phyloP scores from a whole-genome alignment of 2,329 filamentous ascomycete species.

The Monilinia laxa region DNA sequence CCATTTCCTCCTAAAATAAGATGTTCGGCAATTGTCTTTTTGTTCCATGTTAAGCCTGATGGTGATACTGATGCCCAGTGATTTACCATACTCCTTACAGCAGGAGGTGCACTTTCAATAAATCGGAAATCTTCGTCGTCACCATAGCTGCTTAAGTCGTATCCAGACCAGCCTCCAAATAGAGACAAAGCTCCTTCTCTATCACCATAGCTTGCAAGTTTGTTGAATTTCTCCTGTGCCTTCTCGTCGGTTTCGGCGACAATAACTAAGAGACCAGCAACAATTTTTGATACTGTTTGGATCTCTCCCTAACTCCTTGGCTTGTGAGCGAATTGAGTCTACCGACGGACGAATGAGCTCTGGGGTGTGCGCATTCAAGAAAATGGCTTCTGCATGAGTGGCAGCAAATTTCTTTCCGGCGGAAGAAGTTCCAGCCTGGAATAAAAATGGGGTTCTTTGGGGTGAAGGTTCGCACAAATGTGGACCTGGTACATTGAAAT shows the following conservation, averaged over 20 bases:
- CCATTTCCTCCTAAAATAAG: constrained; percentile 34
- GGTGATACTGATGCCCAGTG: constrained; percentile 46
- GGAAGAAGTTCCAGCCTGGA: constrained; percentile 68
- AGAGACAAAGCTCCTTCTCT: constrained; percentile 67
- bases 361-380: constrained; percentile 65
- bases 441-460: constrained; percentile 35
- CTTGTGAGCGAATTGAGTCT: constrained; percentile 56
- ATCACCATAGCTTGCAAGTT: constrained; percentile 60
- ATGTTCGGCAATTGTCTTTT: constrained; percentile 38
- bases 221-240: constrained; percentile 61
- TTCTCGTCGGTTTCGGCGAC: constrained; percentile 65
- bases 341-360: constrained; percentile 60
- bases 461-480: constrained; percentile 56
- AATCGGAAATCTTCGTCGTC: constrained; percentile 64
- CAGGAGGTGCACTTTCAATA: constrained; percentile 46
- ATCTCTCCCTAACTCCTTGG: constrained; percentile 55
- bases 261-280: constrained; percentile 65
- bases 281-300: constrained; percentile 62
- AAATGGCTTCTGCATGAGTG: constrained; percentile 70
- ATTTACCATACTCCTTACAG: constrained; percentile 50
- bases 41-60: constrained; percentile 42
- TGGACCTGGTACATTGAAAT: constrained; percentile 62
- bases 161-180: constrained; percentile 74
- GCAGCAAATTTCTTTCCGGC: constrained; percentile 67
- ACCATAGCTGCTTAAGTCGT: constrained; percentile 58